Conservation (phyloP, 495 filamentous ascomycete species). For the Aeminium ludgeri region DNA sequence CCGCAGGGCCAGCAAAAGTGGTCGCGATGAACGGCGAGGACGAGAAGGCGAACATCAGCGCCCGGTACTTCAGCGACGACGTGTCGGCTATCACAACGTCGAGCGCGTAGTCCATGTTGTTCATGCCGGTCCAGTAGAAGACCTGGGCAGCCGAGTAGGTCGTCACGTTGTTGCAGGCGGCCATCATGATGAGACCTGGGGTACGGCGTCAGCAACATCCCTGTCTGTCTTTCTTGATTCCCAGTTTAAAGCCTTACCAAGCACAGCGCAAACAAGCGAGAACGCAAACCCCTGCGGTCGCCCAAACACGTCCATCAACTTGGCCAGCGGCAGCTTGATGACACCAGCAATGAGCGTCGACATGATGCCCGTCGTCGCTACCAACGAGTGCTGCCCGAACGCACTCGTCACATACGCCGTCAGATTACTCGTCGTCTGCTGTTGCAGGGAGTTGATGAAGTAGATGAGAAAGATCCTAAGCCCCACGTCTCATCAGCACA, state of each 20-base stretch:
- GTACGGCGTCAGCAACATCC: no score
- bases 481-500: not conserved
- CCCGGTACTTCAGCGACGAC: conserved; percentile 45
- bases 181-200: conserved; percentile 27
- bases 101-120: conserved; percentile 44
- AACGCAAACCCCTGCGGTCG: conserved; percentile 45
- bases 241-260: conserved; percentile 21
- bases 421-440: conserved; percentile 10
- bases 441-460: conserved; percentile 32
- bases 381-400: conserved; percentile 20
- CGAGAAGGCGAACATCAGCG: conserved; percentile 42
- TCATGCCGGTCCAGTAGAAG: conserved; percentile 47
- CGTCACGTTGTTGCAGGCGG: conserved; percentile 41
- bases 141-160: conserved; percentile 50
- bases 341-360: conserved; percentile 44
- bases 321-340: conserved; percentile 49
- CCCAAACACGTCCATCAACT: conserved; percentile 49
- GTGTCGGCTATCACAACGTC: conserved; percentile 61
- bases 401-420: conserved; percentile 19
- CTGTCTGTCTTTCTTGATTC: no score
- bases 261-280: conserved; percentile 35
- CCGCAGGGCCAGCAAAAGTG: conserved; percentile 44
- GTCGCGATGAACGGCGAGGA: conserved; percentile 43
- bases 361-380: conserved; percentile 23
- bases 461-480: conserved; percentile 32